These are phyloP conservation scores for Capsicum pubescens DNA, from an alignment of 257 asterid species.

Conservation along the genomic window DNA sequence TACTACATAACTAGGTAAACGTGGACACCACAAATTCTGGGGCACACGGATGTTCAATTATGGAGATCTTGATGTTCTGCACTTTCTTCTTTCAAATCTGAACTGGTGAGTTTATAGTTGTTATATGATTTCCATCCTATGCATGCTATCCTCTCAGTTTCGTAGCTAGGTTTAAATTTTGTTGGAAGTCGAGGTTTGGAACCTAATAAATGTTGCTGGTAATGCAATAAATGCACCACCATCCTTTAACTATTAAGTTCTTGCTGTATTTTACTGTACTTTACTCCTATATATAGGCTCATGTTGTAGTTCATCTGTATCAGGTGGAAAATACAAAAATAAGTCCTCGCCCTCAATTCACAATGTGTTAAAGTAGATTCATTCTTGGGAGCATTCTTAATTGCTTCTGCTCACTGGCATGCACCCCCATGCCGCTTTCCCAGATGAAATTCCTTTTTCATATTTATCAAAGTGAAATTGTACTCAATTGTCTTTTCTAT, in stretches of 20 bases:
- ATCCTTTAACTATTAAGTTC: background rate
- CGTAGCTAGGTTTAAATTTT: background rate
- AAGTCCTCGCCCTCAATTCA: background rate
- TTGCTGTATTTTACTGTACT: background rate
- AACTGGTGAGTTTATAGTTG: conserved; percentile 65
- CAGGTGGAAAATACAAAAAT: background rate
- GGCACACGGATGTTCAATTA: conserved; percentile 97
- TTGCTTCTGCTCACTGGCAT: conserved; percentile 18
- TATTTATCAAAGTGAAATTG: conserved; percentile 22
- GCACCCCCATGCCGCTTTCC: background rate
- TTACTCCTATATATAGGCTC: background rate
- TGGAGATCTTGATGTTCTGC: conserved; percentile 92
- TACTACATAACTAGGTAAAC: conserved; percentile 68
- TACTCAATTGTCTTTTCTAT: background rate
- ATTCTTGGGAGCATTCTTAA: background rate
- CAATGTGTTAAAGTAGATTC: background rate
- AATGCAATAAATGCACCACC: background rate
- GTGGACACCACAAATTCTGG: conserved; percentile 98
- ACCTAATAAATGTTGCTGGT: conserved; percentile 20
- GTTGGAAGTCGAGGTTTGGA: background rate
- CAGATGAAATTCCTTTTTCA: conserved; percentile 17
- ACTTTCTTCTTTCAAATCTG: conserved; percentile 96
- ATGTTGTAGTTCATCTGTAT: conserved; percentile 13
- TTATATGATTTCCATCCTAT: conserved; percentile 15
- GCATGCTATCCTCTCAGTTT: conserved; percentile 29